Conservation (phyloP, 192 early-diverging fungal species). For the Coemansia sp. region DNA sequence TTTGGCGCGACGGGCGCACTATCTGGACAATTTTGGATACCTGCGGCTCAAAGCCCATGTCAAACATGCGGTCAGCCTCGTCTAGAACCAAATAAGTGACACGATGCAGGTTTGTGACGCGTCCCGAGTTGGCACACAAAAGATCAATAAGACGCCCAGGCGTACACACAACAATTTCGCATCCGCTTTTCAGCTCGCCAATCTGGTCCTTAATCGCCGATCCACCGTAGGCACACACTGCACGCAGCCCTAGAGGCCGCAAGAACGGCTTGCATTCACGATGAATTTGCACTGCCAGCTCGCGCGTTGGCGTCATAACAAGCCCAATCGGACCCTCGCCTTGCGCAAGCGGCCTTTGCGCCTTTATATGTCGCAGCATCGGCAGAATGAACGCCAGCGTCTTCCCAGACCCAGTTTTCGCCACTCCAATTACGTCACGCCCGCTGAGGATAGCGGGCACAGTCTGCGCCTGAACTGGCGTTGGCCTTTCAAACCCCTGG, state of each 20-base stretch:
- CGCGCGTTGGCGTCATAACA: slow-evolving; percentile 92
- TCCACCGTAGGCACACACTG: slow-evolving; percentile 89
- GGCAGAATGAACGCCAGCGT: slow-evolving; percentile 92
- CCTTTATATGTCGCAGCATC: slow-evolving; percentile 94
- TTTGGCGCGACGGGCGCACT: slow-evolving; percentile 83
- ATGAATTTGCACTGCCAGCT: slow-evolving; percentile 91
- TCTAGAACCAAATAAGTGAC: slow-evolving; percentile 97
- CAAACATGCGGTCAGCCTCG: slow-evolving; percentile 97
- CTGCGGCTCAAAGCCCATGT: slow-evolving; percentile 98
- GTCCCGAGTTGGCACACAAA: slow-evolving; percentile 81
- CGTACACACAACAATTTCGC: slow-evolving; percentile 91
- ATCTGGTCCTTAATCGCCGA: slow-evolving; percentile 87
- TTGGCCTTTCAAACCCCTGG: slow-evolving; percentile 75
- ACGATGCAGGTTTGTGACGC: slow-evolving; percentile 81
- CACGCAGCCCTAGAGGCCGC: slow-evolving; percentile 78
- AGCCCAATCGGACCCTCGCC: slow-evolving; percentile 84
- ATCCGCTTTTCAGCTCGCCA: slow-evolving; percentile 84
- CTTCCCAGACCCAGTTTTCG: slow-evolving; percentile 93
- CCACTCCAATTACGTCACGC: slow-evolving; percentile 92
- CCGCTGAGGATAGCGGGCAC: slow-evolving; percentile 97
- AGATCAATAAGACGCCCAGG: slow-evolving; percentile 91
- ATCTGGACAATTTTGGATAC: slow-evolving; percentile 95
- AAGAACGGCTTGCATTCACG: slow-evolving; percentile 90
- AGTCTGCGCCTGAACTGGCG: slow-evolving; percentile 88
- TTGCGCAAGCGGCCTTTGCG: slow-evolving; percentile 73